A percentile compares a stretch with the other conserved stretches of the same genome.
Evolutionary conservation across 2,329 filamentous ascomycete genomes (phyloP).

Genomic region (Penicillium sp.): DNA sequence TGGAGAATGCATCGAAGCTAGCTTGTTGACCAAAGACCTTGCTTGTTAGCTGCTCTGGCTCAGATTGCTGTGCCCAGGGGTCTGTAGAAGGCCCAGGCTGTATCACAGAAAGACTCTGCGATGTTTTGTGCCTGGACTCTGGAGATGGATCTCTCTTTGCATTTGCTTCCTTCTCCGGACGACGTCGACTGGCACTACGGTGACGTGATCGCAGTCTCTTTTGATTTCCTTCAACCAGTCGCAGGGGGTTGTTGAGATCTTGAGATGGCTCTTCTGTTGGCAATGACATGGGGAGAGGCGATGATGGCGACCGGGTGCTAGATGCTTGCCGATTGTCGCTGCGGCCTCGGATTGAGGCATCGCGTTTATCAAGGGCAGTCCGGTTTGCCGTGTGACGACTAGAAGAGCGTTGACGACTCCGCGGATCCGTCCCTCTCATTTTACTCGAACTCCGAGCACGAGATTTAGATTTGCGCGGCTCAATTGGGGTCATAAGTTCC

Average conservation of each 20-base stretch:
- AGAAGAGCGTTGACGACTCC: conserved; percentile 41
- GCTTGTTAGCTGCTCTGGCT: conserved; percentile 20
- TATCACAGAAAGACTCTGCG: conserved; percentile 34
- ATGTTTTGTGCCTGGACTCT: conserved; percentile 44
- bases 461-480: conserved; percentile 34
- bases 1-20: conserved; percentile 4
- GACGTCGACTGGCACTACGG: conserved; percentile 54
- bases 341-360: conserved; percentile 55
- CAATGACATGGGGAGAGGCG: conserved; percentile 70
- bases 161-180: conserved; percentile 45
- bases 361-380: conserved; percentile 31
- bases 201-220: conserved; percentile 52
- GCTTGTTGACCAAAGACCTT: conserved; percentile 13
- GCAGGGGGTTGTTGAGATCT: conserved; percentile 64
- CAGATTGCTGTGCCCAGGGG: conserved; percentile 21
- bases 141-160: conserved; percentile 49
- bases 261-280: conserved; percentile 52
- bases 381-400: conserved; percentile 46
- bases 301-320: conserved; percentile 72
- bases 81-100: conserved; percentile 9
- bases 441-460: conserved; percentile 51
- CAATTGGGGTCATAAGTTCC: conserved; percentile 49
- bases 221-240: conserved; percentile 47
- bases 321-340: conserved; percentile 63
- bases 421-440: conserved; percentile 48